Percentiles rank a stretch among this genome's conserved stretches.
These are phyloP conservation scores for Leccinum griseonigrum DNA, from an alignment of 1,284 basidiomycete genomes.

Conservation along the genomic window DNA sequence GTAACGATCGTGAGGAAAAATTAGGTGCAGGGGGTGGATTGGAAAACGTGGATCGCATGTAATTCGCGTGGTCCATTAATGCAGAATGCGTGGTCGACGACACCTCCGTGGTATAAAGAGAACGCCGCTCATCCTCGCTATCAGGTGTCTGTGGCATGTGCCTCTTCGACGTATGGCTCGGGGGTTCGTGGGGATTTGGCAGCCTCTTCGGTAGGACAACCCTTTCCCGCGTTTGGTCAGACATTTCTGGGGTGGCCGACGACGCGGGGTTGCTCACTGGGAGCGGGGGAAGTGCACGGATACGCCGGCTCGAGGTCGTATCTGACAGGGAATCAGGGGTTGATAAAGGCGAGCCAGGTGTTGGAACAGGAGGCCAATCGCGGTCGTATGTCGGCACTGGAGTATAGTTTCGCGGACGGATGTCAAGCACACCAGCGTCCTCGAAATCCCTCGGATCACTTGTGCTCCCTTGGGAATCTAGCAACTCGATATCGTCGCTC, in stretches of 20 bases:
- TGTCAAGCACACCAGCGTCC: conserved; percentile 23
- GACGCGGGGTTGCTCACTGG: conserved; percentile 9
- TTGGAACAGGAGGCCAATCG: conserved; percentile 10
- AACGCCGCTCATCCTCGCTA: conserved; percentile 20
- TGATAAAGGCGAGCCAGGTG: conserved; percentile 6
- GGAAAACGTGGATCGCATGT: conserved; percentile 22
- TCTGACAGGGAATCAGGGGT: conserved; percentile 13
- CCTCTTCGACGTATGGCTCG: background rate
- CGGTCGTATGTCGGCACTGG: conserved; percentile 22
- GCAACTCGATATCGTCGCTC: conserved; percentile 33
- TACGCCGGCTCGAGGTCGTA: conserved; percentile 12
- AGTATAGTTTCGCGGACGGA: conserved; percentile 17
- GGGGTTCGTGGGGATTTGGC: conserved; percentile 9
- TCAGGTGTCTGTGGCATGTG: conserved; percentile 1
- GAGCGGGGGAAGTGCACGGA: conserved; percentile 33
- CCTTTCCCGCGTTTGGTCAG: background rate
- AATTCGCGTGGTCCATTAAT: conserved; percentile 29
- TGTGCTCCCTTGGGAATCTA: conserved; percentile 15
- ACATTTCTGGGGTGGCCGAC: background rate
- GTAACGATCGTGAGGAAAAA: background rate
- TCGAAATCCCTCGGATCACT: conserved; percentile 16
- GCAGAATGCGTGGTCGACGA: conserved; percentile 31
- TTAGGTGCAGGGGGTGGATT: conserved; percentile 8
- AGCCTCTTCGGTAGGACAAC: background rate
- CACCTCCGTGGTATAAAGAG: conserved; percentile 21